A percentile compares a stretch with the other conserved stretches of the same genome.
Evolutionary conservation across 306 rosid genomes (phyloP).

Genomic region (Gastrolobium bilobum): DNA sequence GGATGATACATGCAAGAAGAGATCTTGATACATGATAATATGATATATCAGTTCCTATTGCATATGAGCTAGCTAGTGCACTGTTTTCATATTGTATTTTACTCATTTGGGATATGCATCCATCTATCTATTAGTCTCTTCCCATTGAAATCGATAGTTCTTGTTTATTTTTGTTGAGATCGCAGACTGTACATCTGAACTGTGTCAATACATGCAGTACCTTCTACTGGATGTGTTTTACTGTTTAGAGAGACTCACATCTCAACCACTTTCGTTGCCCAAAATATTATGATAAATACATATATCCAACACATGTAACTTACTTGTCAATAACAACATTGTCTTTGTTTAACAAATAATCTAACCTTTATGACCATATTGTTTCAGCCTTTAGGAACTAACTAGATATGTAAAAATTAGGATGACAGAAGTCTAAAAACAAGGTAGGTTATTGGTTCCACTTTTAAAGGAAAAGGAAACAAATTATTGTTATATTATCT

Average conservation of each 20-base stretch:
- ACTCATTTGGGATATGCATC: constrained; percentile 44
- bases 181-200: constrained; percentile 10
- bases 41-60: constrained; percentile 30
- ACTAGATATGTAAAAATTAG: background rate
- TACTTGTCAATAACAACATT: background rate
- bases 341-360: background rate
- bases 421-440: background rate
- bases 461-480: background rate
- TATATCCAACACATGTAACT: background rate
- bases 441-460: background rate
- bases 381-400: background rate
- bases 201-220: constrained; percentile 16
- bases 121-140: constrained; percentile 30
- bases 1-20: constrained; percentile 39
- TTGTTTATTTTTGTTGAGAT: constrained; percentile 32
- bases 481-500: too few species aligned
- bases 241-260: background rate
- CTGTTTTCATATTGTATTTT: constrained; percentile 44
- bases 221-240: background rate
- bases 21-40: constrained; percentile 17
- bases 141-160: constrained; percentile 38
- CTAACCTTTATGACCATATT: background rate
- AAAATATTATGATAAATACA: background rate
- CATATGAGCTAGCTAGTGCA: constrained; percentile 15
- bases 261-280: background rate